These are phyloP conservation scores for Puccinia horiana DNA, from an alignment of 1,284 basidiomycete species.

Conservation along the genomic window DNA sequence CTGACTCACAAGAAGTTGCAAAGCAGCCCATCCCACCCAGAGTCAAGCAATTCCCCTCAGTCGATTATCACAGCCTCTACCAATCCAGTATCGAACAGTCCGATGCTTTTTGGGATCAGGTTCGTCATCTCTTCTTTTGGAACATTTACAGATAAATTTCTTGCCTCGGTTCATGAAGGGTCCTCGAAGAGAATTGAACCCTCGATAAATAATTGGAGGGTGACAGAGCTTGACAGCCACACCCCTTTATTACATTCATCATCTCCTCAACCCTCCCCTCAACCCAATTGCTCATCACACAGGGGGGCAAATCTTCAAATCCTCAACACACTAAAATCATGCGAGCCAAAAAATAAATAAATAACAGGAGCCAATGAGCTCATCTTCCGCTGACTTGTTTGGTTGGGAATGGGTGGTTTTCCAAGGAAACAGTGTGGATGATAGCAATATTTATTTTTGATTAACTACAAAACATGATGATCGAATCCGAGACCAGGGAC, in stretches of 20 bases:
- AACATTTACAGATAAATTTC: background rate
- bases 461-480: no score
- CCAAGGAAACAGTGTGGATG: no score
- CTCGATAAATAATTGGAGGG: no score
- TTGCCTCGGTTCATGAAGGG: background rate
- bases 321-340: no score
- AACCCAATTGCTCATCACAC: background rate
- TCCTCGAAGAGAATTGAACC: no score
- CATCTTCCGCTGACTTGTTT: no score
- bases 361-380: no score
- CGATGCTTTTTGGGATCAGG: slow-evolving; percentile 35
- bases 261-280: background rate
- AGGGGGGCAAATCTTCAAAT: background rate
- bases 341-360: no score
- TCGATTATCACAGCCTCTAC: slow-evolving; percentile 14
- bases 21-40: slow-evolving; percentile 14
- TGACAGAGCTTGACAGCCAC: background rate
- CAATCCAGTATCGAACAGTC: background rate
- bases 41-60: slow-evolving; percentile 8
- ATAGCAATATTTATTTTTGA: no score
- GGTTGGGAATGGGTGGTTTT: no score
- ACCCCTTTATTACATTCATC: background rate
- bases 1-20: background rate
- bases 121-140: background rate
- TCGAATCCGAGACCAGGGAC: no score